Percentiles rank a stretch among this genome's conserved stretches.
phyloP scores from a whole-genome alignment of 345 rosid genomes.

The Lepidium sativum region DNA sequence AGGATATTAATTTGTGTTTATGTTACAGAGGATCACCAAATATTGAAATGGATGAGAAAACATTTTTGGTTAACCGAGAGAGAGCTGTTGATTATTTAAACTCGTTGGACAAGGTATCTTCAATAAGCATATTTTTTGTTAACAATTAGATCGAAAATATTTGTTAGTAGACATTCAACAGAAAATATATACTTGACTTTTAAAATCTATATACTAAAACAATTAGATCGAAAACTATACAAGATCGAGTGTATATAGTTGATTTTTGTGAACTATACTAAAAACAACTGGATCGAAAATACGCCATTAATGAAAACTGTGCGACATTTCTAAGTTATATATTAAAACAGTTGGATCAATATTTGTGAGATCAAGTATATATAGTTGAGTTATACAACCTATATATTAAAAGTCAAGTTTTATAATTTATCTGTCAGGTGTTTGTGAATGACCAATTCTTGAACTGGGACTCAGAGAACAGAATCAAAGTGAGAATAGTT shows the following conservation, averaged over 20 bases:
- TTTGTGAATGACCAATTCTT: conserved; percentile 91
- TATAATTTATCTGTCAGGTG: conserved; percentile 37
- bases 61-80: conserved; percentile 92
- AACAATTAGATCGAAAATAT: too few species aligned
- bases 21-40: conserved; percentile 86
- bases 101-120: conserved; percentile 81
- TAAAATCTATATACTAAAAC: too few species aligned
- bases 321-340: too few species aligned
- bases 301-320: too few species aligned
- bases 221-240: too few species aligned
- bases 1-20: neutral
- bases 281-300: too few species aligned
- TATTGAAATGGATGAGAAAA: conserved; percentile 97
- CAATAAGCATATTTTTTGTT: neutral
- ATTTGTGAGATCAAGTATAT: neutral
- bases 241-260: neutral
- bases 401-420: neutral
- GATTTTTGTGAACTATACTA: neutral
- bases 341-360: too few species aligned
- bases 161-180: neutral
- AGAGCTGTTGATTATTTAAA: conserved; percentile 98
- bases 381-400: neutral
- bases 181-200: too few species aligned
- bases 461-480: conserved; percentile 85
- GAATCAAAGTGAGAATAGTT: conserved; percentile 87